These are phyloP conservation scores for Elaphomyces granulatus DNA, from an alignment of 495 filamentous ascomycete genomes.

Conservation along the genomic window DNA sequence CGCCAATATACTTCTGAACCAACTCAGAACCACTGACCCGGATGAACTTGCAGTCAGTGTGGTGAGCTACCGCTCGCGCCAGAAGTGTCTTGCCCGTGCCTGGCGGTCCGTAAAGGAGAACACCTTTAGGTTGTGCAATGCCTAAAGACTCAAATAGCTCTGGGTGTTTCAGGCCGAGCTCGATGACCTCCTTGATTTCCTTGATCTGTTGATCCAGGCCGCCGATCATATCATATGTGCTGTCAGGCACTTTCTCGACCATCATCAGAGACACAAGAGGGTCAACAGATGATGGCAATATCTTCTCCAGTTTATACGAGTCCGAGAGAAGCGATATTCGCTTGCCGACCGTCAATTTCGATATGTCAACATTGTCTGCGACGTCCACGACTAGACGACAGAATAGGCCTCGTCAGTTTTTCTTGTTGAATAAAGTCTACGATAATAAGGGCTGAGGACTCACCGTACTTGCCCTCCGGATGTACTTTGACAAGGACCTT, in stretches of 20 bases:
- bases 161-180: slow-evolving; percentile 94
- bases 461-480: slow-evolving; percentile 99
- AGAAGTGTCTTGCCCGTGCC: slow-evolving; percentile 96
- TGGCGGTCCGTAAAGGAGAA: slow-evolving; percentile 90
- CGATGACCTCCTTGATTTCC: slow-evolving; percentile 99
- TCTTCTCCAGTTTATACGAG: slow-evolving; percentile 95
- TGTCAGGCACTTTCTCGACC: slow-evolving; percentile 99
- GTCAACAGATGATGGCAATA: slow-evolving; percentile 93
- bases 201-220: slow-evolving; percentile 98
- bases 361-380: slow-evolving; percentile 82
- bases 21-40: slow-evolving; percentile 90
- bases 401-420: not conserved
- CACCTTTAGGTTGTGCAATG: slow-evolving; percentile 96
- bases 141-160: slow-evolving; percentile 97
- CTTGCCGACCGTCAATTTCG: slow-evolving; percentile 94
- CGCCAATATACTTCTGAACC: slow-evolving; percentile 98
- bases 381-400: slow-evolving; percentile 73
- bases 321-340: slow-evolving; percentile 93
- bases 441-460: slow-evolving; percentile 12
- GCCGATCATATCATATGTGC: slow-evolving; percentile 99
- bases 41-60: slow-evolving; percentile 98
- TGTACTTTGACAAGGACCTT: slow-evolving; percentile 98
- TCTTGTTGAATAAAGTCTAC: not conserved
- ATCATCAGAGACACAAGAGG: slow-evolving; percentile 99
- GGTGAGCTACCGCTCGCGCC: slow-evolving; percentile 90